Conservation (phyloP, 352 stramenopile species). For the Phytophthora ramorum region DNA sequence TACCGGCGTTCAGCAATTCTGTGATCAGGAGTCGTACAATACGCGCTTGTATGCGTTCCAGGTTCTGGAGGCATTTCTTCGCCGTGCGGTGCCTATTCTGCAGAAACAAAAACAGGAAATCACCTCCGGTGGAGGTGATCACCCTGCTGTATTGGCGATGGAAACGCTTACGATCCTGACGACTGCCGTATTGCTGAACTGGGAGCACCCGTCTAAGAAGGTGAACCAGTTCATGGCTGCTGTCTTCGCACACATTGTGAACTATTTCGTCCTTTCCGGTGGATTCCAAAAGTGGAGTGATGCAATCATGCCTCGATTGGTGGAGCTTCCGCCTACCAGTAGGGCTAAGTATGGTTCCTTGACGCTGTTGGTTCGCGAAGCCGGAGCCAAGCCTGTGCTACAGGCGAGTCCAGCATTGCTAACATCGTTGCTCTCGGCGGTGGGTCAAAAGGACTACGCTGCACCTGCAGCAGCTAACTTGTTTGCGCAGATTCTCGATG, state of each 20-base stretch:
- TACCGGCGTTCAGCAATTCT: constrained; percentile 55
- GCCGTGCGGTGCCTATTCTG: constrained; percentile 58
- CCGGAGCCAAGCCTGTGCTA: constrained; percentile 54
- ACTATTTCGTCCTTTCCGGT: constrained; percentile 54
- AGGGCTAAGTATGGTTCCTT: constrained; percentile 77
- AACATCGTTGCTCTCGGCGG: constrained; percentile 60
- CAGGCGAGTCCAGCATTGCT: constrained; percentile 55
- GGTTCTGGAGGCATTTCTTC: constrained; percentile 79
- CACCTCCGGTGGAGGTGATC: not conserved
- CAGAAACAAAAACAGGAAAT: constrained; percentile 42
- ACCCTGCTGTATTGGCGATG: constrained; percentile 23
- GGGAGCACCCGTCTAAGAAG: constrained; percentile 86
- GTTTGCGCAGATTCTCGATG: constrained; percentile 77
- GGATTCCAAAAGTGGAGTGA: constrained; percentile 60
- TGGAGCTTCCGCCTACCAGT: constrained; percentile 65
- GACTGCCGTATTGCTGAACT: constrained; percentile 75
- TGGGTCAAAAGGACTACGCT: constrained; percentile 78
- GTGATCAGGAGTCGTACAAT: constrained; percentile 65
- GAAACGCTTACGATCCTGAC: constrained; percentile 61
- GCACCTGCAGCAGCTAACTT: constrained; percentile 66
- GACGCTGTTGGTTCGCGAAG: constrained; percentile 56
- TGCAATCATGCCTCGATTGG: constrained; percentile 51
- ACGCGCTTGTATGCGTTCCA: constrained; percentile 85
- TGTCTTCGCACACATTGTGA: constrained; percentile 82
- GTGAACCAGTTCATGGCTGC: constrained; percentile 88